These are phyloP conservation scores for Alternaria solani DNA, from an alignment of 2,329 filamentous ascomycete genomes.

Conservation along the genomic window DNA sequence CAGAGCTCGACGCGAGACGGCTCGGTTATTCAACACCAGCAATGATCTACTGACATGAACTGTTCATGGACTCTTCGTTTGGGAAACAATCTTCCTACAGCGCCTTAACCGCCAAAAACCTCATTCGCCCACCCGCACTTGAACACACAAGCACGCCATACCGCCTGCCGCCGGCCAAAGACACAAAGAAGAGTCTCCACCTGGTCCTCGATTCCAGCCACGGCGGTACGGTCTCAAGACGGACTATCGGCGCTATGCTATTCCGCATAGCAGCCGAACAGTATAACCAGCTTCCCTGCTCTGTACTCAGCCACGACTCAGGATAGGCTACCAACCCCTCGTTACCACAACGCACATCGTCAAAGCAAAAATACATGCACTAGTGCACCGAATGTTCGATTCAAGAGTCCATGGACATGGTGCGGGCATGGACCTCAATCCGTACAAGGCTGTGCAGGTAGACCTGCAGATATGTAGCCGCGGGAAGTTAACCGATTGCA, in stretches of 20 bases:
- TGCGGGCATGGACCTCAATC: conserved; percentile 13
- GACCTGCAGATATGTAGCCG: conserved; percentile 25
- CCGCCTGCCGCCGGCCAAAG: conserved; percentile 15
- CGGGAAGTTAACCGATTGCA: conserved; percentile 21
- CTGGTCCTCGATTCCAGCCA: conserved; percentile 1
- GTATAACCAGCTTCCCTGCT: conserved; percentile 1
- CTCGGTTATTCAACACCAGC: neutral
- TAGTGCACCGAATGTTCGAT: conserved; percentile 23
- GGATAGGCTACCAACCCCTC: conserved; percentile 3
- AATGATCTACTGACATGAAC: conserved; percentile 3
- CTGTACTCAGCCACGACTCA: conserved; percentile 2
- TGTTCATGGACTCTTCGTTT: neutral
- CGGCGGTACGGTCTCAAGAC: conserved; percentile 5
- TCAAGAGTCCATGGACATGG: conserved; percentile 18
- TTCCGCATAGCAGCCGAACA: conserved; percentile 10
- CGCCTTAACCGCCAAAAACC: conserved; percentile 13
- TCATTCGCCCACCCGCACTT: conserved; percentile 3
- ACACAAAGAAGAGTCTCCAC: neutral
- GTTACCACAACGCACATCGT: neutral
- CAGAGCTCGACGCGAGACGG: conserved; percentile 1
- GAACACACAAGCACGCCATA: conserved; percentile 22
- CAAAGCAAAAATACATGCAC: conserved; percentile 5
- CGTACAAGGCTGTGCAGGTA: conserved; percentile 20
- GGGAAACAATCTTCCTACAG: neutral
- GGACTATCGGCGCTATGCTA: conserved; percentile 9